These are phyloP conservation scores for Fusarium ramigenum DNA, from an alignment of 2,329 filamentous ascomycete species.

Conservation along the genomic window DNA sequence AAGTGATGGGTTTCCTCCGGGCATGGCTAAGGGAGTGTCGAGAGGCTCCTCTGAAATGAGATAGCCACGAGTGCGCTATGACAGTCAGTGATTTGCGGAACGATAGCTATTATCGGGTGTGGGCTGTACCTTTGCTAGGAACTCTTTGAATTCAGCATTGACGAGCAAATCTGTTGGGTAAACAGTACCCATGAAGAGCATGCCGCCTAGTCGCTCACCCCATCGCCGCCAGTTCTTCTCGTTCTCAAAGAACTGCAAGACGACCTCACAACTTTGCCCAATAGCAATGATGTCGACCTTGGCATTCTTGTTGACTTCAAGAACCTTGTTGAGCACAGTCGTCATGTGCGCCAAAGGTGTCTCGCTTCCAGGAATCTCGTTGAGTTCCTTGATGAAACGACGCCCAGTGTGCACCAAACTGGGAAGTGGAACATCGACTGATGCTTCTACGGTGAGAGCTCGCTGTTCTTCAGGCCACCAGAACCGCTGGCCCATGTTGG, in stretches of 20 bases:
- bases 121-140: constrained; percentile 60
- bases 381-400: constrained; percentile 62
- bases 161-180: constrained; percentile 51
- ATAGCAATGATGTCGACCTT: constrained; percentile 77
- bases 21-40: constrained; percentile 63
- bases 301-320: constrained; percentile 59
- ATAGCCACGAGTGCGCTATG: constrained; percentile 69
- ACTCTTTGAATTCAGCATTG: constrained; percentile 57
- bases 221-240: constrained; percentile 61
- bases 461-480: constrained; percentile 75
- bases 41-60: constrained; percentile 60
- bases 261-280: constrained; percentile 69
- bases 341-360: constrained; percentile 68
- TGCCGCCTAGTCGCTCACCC: constrained; percentile 55
- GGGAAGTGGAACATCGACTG: constrained; percentile 67
- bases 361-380: constrained; percentile 70
- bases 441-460: constrained; percentile 67
- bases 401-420: constrained; percentile 69
- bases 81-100: constrained; percentile 11
- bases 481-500: constrained; percentile 79
- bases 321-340: constrained; percentile 72
- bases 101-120: neutral
- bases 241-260: constrained; percentile 67
- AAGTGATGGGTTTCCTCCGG: constrained; percentile 57
- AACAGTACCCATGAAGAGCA: constrained; percentile 61